Base-by-base conservation (phyloP, 2,329 filamentous ascomycete species). In the Pseudogymnoascus destructans region DNA sequence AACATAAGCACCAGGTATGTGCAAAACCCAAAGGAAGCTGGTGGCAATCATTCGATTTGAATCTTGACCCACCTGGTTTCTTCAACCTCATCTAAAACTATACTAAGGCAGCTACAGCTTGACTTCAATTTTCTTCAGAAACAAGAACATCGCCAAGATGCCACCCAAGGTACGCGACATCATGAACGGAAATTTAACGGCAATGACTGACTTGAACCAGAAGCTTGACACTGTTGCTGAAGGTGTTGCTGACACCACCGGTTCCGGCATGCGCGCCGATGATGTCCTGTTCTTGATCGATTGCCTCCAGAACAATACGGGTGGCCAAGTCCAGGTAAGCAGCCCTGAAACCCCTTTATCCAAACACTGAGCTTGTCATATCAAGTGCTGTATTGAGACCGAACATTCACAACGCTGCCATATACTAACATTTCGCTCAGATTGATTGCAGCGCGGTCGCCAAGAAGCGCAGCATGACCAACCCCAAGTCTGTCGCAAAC, bases 231-330 rank as follows among this genome's bases (percentile, higher is more conserved):
- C 25, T 17, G 10, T 25, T 23, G n/a, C 46, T 9, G 46, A 52
- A 2, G 46, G 46, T 10, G 25, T 10, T 17, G 46, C 25, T 30
- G 46, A 52, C 1, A 13, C 23, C 25, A 1, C 9, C 15, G 15
- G n/a, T 30, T 27, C 57, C 11, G 59, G 57, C 13, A 64, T 67
- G 61, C 42, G 57, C 11, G 11, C 57, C 4, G 32, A 30, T 3
- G 65, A 67, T 19, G 54, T 64, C 21, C 58, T 63, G 1, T 67
- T 68, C 19, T 52, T 68, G 4, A 57, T 68, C 5, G 58, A 58
- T 5, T 67, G 65, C 38, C 59, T 68, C 33, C 61, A 62, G 8
- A 62, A 67, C 30, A 58, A 61, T 8, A 63, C 56, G 13, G 64
- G 62, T 58, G 65, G 65, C 19, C 23, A 52, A 5, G 49, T 67